These are phyloP conservation scores for Sphagnum magellanicum DNA, from an alignment of 228 moss, liverwort and hornwort species.

Conservation along the genomic window DNA sequence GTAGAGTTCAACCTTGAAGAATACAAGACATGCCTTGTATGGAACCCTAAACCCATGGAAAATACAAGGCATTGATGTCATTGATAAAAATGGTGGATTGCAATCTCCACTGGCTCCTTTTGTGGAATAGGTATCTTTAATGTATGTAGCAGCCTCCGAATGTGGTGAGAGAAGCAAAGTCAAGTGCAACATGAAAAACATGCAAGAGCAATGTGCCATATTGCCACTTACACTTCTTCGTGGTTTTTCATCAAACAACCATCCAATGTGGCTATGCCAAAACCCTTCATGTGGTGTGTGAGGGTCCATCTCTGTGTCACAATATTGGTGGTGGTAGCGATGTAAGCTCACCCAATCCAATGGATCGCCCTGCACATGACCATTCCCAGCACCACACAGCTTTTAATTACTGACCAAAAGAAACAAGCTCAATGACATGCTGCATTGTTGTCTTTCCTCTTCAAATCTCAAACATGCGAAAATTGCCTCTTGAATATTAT, in stretches of 20 bases:
- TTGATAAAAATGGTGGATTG: background rate
- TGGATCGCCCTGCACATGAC: slow-evolving; percentile 70
- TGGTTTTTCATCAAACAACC: slow-evolving; percentile 74
- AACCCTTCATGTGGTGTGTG: slow-evolving; percentile 97
- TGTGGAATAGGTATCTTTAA: background rate
- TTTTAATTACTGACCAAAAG: background rate
- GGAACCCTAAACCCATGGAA: too few relatives aligned
- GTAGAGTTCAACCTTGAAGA: too few relatives aligned
- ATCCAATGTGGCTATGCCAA: slow-evolving; percentile 99
- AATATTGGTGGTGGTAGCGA: slow-evolving; percentile 91
- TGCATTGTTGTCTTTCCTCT: background rate
- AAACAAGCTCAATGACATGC: background rate
- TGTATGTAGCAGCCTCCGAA: background rate
- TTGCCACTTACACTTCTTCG: slow-evolving; percentile 58
- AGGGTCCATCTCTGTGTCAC: slow-evolving; percentile 86
- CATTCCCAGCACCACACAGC: background rate
- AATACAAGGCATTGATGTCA: too few relatives aligned
- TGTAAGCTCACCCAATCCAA: slow-evolving; percentile 97
- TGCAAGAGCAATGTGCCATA: background rate
- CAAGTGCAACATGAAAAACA: background rate
- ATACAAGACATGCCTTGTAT: too few relatives aligned
- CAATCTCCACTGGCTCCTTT: background rate
- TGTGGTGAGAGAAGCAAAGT: too few relatives aligned
- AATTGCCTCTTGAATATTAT: too few relatives aligned
- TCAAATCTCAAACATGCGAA: background rate